Conservation (phyloP, 2,329 filamentous ascomycete genomes). For the Aureobasidium sp. region DNA sequence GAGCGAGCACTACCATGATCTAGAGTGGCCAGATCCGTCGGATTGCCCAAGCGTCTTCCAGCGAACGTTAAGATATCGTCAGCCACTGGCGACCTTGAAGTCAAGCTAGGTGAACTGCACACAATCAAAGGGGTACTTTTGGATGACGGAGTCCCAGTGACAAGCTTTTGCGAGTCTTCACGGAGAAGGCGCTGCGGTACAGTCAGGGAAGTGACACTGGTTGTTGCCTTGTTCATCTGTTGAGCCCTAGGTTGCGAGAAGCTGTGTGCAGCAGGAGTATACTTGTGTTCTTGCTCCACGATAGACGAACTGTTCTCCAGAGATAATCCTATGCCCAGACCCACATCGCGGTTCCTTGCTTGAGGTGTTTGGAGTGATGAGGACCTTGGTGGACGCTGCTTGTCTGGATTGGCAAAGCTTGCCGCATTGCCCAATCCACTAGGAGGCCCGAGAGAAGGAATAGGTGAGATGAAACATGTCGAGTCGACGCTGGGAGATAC, state of each 20-base stretch:
- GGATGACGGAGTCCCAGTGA: neutral
- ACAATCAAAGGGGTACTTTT: slow-evolving; percentile 23
- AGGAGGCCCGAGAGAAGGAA: neutral
- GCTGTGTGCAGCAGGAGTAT: slow-evolving; percentile 15
- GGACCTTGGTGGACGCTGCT: neutral
- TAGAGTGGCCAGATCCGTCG: slow-evolving; percentile 22
- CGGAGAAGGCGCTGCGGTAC: neutral
- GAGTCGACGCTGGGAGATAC: neutral
- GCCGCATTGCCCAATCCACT: neutral
- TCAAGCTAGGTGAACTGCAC: slow-evolving; percentile 17
- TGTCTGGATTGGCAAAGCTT: neutral
- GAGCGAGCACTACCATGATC: slow-evolving; percentile 19
- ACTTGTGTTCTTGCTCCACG: neutral
- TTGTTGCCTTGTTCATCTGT: neutral
- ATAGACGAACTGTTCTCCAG: neutral
- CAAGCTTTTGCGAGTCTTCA: neutral
- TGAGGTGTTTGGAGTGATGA: neutral
- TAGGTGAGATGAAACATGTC: neutral
- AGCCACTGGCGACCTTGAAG: slow-evolving; percentile 1
- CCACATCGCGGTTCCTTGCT: neutral
- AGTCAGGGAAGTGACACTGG: neutral
- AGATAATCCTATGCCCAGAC: neutral
- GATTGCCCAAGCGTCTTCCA: slow-evolving; percentile 19
- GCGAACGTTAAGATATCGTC: slow-evolving; percentile 19
- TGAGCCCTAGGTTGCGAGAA: slow-evolving; percentile 21